Base-by-base conservation (phyloP, 1,284 basidiomycete species). In the Sphagnurus paluster region DNA sequence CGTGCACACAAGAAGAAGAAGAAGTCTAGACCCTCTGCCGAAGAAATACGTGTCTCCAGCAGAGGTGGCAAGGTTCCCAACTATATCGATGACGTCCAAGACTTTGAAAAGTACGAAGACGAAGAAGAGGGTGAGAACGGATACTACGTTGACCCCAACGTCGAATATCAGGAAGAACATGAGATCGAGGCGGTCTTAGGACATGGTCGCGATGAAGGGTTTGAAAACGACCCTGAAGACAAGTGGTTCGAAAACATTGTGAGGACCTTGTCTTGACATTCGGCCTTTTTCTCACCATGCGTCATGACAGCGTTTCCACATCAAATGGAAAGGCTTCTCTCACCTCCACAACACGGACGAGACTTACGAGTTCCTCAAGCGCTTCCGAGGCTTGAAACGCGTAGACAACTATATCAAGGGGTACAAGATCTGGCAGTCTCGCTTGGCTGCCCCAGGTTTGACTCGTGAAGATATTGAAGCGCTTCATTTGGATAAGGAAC, bases 401-500 rank as follows among this genome's bases (percentile, higher is more conserved):
- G 93, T 99, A 48, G 96, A 98, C 70, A 99, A 99, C 72, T 99
- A 99, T 70, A 97, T 99, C 77, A 96, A 96, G 64, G 80, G 84
- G 14, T 78, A 84, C 71, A 87, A 86, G 60, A 49, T 71, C 1
- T 92, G 92, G 69, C 84, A 92, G 54, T 77, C 82, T 5, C 81
- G 85, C 34, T 74, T 93, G 17, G 74, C 71, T 44, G 77, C 78
- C 38, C 80, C 88, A 4, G 79, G 83, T 13, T 76, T 93, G 17
- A 84, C 87, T 1, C 80, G 81, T 10, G 96, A 99, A 71, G 96
- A 99, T 58, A 72, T 85, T 42, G 96, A 99, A 69, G 84, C 87
- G 25, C 85, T 93, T 47, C 75, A 87, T 58, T 84, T 98, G 45
- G 93, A 96, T 63, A 87, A 89, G 62, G 93, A 98, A 64, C 84